These are phyloP conservation scores for Kwoniella dejecticola DNA, from an alignment of 768 basidiomycete species.

Conservation along the genomic window DNA sequence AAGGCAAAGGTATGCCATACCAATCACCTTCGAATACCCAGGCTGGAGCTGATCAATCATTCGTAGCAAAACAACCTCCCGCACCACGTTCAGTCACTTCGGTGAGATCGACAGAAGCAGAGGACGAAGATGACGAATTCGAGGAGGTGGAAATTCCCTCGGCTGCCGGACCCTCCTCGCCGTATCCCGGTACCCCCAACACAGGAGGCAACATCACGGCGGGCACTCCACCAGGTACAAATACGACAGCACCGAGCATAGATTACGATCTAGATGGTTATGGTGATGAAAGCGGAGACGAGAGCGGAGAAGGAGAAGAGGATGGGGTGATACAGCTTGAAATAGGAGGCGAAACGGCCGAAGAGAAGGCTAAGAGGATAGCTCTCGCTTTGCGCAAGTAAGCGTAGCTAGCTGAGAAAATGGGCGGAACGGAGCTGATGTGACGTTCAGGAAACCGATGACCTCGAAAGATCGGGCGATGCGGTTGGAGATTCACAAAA, in stretches of 20 bases:
- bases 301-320: conserved; percentile 27
- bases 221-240: conserved; percentile 28
- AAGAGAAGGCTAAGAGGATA: conserved; percentile 45
- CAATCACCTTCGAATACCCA: not conserved
- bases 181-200: conserved; percentile 33
- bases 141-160: conserved; percentile 47
- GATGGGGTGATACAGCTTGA: conserved; percentile 43
- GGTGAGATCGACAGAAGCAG: not conserved
- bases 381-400: conserved; percentile 45
- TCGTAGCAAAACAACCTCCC: not conserved
- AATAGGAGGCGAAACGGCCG: conserved; percentile 47
- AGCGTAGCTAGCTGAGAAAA: not conserved
- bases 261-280: conserved; percentile 36
- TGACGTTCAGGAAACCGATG: conserved; percentile 46
- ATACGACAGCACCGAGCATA: conserved; percentile 31
- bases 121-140: conserved; percentile 47
- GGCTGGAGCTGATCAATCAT: not conserved
- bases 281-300: conserved; percentile 26
- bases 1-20: conserved; percentile 15
- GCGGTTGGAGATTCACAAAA: conserved; percentile 80
- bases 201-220: conserved; percentile 22
- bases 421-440: not conserved
- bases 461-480: conserved; percentile 65
- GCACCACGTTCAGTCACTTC: conserved; percentile 1
- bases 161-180: conserved; percentile 38